Percentiles rank a stretch among this genome's conserved stretches.
Conservation (phyloP, 768 basidiomycete species). For the Mycena vitilis region DNA sequence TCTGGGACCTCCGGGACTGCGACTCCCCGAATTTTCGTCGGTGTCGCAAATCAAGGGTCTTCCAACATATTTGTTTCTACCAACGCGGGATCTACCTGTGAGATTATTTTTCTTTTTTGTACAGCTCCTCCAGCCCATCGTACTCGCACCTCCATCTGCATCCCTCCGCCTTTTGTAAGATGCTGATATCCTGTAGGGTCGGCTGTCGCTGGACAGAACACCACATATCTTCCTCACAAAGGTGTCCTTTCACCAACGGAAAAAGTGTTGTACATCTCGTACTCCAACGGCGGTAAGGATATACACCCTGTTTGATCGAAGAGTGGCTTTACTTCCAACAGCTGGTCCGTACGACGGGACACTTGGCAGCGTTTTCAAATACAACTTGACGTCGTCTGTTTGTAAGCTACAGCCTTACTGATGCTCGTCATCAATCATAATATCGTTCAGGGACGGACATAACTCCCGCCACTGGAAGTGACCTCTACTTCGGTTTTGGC, state of each 20-base stretch:
- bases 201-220: constrained; percentile 68
- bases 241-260: constrained; percentile 72
- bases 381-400: constrained; percentile 62
- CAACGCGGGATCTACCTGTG: constrained; percentile 69
- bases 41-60: constrained; percentile 68
- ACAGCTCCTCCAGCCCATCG: no score
- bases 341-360: constrained; percentile 75
- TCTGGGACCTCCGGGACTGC: constrained; percentile 64
- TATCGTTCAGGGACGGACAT: constrained; percentile 63
- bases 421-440: not conserved
- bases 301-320: no score
- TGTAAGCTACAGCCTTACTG: constrained; percentile 44
- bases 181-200: constrained; percentile 52
- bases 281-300: constrained; percentile 58
- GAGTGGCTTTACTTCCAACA: constrained; percentile 2
- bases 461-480: constrained; percentile 64
- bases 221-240: constrained; percentile 71
- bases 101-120: not conserved
- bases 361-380: constrained; percentile 60
- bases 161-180: no score
- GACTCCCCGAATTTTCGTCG: constrained; percentile 75
- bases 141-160: no score
- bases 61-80: constrained; percentile 67
- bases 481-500: constrained; percentile 72
- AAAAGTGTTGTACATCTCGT: constrained; percentile 68